Conservation (phyloP, 2,329 filamentous ascomycete species). For the Bipolaris zeicola region DNA sequence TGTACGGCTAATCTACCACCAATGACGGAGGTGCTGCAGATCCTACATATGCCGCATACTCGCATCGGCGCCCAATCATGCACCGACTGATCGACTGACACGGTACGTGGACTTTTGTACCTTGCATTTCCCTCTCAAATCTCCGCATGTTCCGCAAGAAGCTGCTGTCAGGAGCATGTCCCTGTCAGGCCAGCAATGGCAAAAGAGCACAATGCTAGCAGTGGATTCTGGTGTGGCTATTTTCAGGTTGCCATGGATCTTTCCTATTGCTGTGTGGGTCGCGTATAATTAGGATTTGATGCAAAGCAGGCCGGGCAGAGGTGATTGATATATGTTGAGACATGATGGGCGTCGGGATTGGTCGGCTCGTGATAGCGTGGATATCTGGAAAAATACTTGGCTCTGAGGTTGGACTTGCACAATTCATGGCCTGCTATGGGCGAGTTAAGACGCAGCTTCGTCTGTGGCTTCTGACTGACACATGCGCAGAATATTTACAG, state of each 20-base stretch:
- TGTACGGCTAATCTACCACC: constrained; percentile 8
- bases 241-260: neutral
- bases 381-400: neutral
- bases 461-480: neutral
- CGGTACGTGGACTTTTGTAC: constrained; percentile 11
- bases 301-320: neutral
- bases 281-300: neutral
- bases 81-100: constrained; percentile 8
- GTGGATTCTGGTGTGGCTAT: neutral
- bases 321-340: neutral
- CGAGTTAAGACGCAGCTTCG: neutral
- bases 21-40: constrained; percentile 2
- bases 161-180: neutral
- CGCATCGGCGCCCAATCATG: constrained; percentile 1
- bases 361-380: neutral
- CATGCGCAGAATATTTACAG: neutral
- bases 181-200: neutral
- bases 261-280: neutral
- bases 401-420: neutral
- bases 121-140: constrained; percentile 11
- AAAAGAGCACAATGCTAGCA: neutral
- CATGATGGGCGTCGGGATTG: neutral
- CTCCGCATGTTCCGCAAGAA: constrained; percentile 11
- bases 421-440: neutral
- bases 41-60: constrained; percentile 1